Evolutionary conservation across 2,329 filamentous ascomycete species (phyloP), one percentile per base, ranked within the genome.

Genomic region (Colletotrichum sp.): DNA sequence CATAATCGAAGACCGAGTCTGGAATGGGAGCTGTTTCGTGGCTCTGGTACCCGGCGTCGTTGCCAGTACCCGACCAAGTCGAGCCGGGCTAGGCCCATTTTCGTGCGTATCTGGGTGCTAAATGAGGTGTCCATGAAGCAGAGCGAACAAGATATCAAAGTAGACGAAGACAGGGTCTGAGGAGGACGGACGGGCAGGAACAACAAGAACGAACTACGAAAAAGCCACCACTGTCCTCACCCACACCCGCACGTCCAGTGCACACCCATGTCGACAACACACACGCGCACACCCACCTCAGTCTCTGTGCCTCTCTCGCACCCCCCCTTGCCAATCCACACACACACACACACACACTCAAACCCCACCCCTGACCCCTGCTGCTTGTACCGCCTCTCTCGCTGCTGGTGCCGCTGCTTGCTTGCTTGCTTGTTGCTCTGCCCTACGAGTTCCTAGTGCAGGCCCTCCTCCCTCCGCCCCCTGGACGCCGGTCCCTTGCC

Each of bases 401-500:
- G 57, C 34, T 48, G 34, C 32, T 74, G 59, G 24, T 65, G 67
- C 28, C 55, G 55, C 55, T 55, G 36, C 28, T 68, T 65, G 28
- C 34, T 68, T 74, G 67, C 73, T 68, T 74, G 67, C 73, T 72
- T 59, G 69, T 73, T 75, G 73, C 70, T 75, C 73, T 75, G 73
- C 73, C 73, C 73, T 75, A 75, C 73, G 73, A 75, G 63, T 36
- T 28, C 52, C 69, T 21, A 71, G 34, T 71, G 67, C 48, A 67
- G 52, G 52, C 71, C 64, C 59, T 48, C n/a, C 43, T 60, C 43
- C 68, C 63, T 43, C 59, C 67, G 10, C 69, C 70, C 73, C 43
- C 69, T 75, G 64, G 69, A 24, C 24, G 68, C 64, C 63, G 73
- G 73, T 68, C 70, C 73, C 63, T 63, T 60, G 52, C 39, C 63